These are phyloP conservation scores for Blastobotrys aristatus DNA, from an alignment of 1,139 yeast species.

Conservation along the genomic window DNA sequence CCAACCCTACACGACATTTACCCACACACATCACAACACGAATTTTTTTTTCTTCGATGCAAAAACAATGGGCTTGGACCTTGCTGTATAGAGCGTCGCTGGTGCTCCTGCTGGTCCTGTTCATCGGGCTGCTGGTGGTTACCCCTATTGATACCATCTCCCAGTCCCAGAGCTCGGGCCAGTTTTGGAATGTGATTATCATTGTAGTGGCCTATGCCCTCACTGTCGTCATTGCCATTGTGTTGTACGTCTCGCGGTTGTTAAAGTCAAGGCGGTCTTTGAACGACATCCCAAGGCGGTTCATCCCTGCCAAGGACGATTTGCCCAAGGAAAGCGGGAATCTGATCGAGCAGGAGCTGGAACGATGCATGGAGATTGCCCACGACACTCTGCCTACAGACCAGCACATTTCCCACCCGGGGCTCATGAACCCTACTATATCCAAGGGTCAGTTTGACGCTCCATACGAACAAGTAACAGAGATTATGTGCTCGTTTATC, in stretches of 20 bases:
- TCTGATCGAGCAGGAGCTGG: slow-evolving; percentile 42
- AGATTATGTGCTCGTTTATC: slow-evolving; percentile 29
- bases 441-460: slow-evolving; percentile 49
- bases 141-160: slow-evolving; percentile 73
- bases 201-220: slow-evolving; percentile 69
- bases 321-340: slow-evolving; percentile 47
- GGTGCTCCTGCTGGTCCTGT: slow-evolving; percentile 45
- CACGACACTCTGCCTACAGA: slow-evolving; percentile 47
- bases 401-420: slow-evolving; percentile 53
- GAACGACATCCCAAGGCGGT: slow-evolving; percentile 70
- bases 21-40: too few species aligned
- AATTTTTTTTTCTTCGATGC: neutral
- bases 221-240: slow-evolving; percentile 46
- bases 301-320: slow-evolving; percentile 65
- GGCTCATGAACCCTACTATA: slow-evolving; percentile 43
- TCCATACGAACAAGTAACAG: slow-evolving; percentile 59
- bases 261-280: slow-evolving; percentile 53
- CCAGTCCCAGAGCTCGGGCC: slow-evolving; percentile 55
- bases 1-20: neutral
- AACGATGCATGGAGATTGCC: slow-evolving; percentile 45
- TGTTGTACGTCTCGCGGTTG: slow-evolving; percentile 50
- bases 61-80: too few species aligned
- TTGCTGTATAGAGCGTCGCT: slow-evolving; percentile 45
- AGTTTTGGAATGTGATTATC: slow-evolving; percentile 63
- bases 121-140: slow-evolving; percentile 56